phyloP scores from a whole-genome alignment of 139 green algal genomes.

The Eudorina sp. region DNA sequence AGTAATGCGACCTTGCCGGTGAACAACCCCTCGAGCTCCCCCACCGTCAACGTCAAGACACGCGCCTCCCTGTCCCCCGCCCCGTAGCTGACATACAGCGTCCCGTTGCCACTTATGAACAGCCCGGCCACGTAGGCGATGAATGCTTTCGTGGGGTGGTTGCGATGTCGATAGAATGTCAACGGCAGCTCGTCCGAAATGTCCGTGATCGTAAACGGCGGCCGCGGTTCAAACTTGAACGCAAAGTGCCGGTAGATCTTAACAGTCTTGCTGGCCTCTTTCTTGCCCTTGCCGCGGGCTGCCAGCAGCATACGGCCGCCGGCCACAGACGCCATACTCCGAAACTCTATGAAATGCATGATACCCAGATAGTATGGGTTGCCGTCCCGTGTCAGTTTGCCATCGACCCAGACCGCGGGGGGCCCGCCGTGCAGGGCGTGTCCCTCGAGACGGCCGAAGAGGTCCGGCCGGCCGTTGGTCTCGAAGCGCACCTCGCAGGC shows the following conservation, averaged over 20 bases:
- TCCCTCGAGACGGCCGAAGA: conserved; percentile 41
- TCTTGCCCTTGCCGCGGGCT: neutral
- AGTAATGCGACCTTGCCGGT: conserved; percentile 25
- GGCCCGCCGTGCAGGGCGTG: conserved; percentile 57
- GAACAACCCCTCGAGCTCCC: conserved; percentile 27
- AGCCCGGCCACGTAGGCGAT: conserved; percentile 40
- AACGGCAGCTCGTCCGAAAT: conserved; percentile 52
- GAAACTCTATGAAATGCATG: conserved; percentile 63
- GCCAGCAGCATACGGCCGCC: neutral
- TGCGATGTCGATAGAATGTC: conserved; percentile 12
- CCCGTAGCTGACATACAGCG: conserved; percentile 30
- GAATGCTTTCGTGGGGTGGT: neutral
- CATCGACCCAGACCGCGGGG: conserved; percentile 47
- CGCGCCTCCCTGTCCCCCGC: conserved; percentile 13
- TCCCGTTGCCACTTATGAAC: neutral
- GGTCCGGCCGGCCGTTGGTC: conserved; percentile 4
- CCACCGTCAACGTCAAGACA: neutral
- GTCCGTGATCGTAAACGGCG: conserved; percentile 46
- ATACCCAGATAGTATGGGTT: conserved; percentile 60
- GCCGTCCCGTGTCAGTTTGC: neutral
- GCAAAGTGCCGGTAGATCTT: conserved; percentile 59
- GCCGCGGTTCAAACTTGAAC: conserved; percentile 48
- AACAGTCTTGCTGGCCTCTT: neutral
- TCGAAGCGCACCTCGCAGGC: conserved; percentile 1
- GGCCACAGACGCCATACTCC: neutral